Conservation (phyloP, 352 stramenopile species). For the Blastocystis sp. region DNA sequence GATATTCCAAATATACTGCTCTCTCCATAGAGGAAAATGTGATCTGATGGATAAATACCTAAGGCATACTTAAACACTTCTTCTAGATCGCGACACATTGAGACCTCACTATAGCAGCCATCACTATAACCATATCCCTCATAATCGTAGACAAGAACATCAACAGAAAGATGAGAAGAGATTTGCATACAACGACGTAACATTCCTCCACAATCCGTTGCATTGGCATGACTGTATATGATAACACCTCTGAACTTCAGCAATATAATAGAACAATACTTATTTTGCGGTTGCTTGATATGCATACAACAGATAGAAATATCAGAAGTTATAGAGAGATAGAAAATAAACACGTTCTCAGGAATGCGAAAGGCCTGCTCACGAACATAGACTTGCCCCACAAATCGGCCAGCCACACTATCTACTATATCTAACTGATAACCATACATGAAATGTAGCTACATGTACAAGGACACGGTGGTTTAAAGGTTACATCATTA, state of each 20-base stretch:
- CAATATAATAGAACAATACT: neutral
- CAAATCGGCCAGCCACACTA: neutral
- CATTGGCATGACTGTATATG: slow-evolving; percentile 9
- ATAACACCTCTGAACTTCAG: neutral
- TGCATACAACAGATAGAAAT: slow-evolving; percentile 11
- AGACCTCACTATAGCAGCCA: neutral
- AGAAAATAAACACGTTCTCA: neutral
- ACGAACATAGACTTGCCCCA: neutral
- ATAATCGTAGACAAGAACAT: slow-evolving; percentile 28
- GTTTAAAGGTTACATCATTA: neutral
- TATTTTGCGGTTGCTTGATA: neutral
- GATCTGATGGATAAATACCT: neutral
- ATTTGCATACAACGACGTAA: slow-evolving; percentile 26
- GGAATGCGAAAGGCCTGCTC: neutral
- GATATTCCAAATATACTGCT: neutral
- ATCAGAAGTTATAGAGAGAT: neutral
- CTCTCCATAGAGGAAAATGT: slow-evolving; percentile 30
- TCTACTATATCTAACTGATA: neutral
- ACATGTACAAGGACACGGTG: slow-evolving; percentile 11
- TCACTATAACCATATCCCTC: slow-evolving; percentile 31
- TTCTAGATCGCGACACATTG: neutral
- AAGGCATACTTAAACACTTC: neutral
- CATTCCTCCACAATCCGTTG: slow-evolving; percentile 7
- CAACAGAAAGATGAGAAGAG: neutral
- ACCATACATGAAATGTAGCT: neutral